A percentile compares a stretch with the other conserved stretches of the same genome.
Evolutionary conservation across 176 grass and related monocot species (phyloP).

Genomic region (Avena atlantica): DNA sequence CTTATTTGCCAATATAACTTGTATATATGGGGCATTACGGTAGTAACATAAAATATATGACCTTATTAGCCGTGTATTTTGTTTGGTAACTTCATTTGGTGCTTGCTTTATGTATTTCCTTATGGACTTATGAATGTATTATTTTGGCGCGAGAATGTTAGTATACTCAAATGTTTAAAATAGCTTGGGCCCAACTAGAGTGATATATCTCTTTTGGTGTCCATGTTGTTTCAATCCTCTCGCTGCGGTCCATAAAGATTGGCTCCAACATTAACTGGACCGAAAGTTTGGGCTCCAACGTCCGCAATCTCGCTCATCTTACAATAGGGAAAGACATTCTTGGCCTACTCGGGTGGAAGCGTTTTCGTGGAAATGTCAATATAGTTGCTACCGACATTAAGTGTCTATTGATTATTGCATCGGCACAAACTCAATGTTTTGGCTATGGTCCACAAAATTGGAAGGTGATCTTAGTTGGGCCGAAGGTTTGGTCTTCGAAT

Average conservation of each 20-base stretch:
- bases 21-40: background rate
- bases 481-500: background rate
- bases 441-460: background rate
- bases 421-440: background rate
- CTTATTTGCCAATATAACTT: background rate
- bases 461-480: background rate
- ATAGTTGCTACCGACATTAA: background rate
- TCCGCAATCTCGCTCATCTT: background rate
- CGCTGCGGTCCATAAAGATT: background rate
- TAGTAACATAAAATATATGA: background rate
- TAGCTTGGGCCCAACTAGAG: background rate
- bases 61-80: background rate
- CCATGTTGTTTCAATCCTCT: background rate
- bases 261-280: background rate
- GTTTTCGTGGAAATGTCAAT: background rate
- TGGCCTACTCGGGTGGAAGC: background rate
- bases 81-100: background rate
- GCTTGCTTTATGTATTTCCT: background rate
- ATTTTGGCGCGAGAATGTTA: background rate
- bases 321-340: background rate
- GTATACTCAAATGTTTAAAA: background rate
- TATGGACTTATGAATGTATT: background rate
- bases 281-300: background rate
- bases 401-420: background rate
- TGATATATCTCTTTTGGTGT: no score